These are phyloP conservation scores for Borovskyia barvae DNA, from an alignment of 208 protist species.

Conservation along the genomic window DNA sequence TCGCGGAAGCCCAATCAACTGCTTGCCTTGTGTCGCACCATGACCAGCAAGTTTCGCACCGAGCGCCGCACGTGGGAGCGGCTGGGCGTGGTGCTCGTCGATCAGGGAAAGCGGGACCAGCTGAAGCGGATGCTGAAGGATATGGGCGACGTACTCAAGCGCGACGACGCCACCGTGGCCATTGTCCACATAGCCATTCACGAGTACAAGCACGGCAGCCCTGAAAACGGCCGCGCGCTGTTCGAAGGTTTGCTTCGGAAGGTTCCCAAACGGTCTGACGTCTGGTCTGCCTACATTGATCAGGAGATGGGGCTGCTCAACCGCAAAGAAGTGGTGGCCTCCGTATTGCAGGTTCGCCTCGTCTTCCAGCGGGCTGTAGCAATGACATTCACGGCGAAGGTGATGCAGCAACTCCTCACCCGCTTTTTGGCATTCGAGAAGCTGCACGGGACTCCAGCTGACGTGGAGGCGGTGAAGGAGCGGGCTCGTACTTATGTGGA, in stretches of 20 bases:
- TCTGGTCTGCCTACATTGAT: constrained; percentile 90
- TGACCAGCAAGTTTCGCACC: constrained; percentile 80
- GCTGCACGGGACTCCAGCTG: constrained; percentile 70
- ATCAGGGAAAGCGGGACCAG: constrained; percentile 81
- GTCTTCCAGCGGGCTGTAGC: constrained; percentile 83
- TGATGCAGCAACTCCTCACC: constrained; percentile 95
- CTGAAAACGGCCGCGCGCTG: constrained; percentile 84
- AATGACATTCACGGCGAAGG: constrained; percentile 79
- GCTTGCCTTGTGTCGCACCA: constrained; percentile 79
- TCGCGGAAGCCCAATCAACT: constrained; percentile 76
- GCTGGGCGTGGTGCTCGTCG: constrained; percentile 70
- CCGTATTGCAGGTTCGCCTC: constrained; percentile 50
- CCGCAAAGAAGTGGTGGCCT: constrained; percentile 39
- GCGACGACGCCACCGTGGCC: constrained; percentile 46
- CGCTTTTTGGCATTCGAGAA: constrained; percentile 96
- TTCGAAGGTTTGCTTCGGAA: constrained; percentile 90
- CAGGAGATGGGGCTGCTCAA: constrained; percentile 79
- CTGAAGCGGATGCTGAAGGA: constrained; percentile 87
- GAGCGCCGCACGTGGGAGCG: constrained; percentile 76
- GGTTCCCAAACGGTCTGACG: constrained; percentile 83
- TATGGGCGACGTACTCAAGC: constrained; percentile 60
- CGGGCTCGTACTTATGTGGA: constrained; percentile 93
- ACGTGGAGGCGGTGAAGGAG: constrained; percentile 93
- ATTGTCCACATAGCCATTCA: constrained; percentile 81
- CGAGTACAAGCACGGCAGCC: constrained; percentile 79